Conservation (phyloP, 306 rosid genomes). For the Lablab purpureus region DNA sequence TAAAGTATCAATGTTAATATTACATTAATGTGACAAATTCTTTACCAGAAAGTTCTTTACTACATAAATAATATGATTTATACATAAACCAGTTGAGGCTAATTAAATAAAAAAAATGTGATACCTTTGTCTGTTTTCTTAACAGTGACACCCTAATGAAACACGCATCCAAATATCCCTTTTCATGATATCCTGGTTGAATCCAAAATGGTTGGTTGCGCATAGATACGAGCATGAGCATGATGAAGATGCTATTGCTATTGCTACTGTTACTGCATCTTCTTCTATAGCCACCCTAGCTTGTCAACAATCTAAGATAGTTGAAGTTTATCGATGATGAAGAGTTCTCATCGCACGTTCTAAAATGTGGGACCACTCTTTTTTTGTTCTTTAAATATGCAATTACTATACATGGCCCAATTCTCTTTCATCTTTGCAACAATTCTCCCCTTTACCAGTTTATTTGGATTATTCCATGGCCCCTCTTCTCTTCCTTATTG, state of each 20-base stretch:
- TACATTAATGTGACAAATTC: too few relatives aligned
- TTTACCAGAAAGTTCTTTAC: too few relatives aligned
- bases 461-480: constrained; percentile 58
- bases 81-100: background rate
- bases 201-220: constrained; percentile 52
- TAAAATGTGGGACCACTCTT: constrained; percentile 55
- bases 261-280: constrained; percentile 32
- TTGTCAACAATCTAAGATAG: constrained; percentile 50
- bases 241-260: constrained; percentile 50
- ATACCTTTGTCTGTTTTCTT: too few relatives aligned
- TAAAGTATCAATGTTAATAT: too few relatives aligned
- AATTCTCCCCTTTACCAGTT: constrained; percentile 56
- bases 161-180: constrained; percentile 49
- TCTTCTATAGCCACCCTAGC: constrained; percentile 13
- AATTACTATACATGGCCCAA: constrained; percentile 60
- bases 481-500: constrained; percentile 51
- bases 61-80: too few relatives aligned
- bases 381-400: constrained; percentile 57
- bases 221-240: constrained; percentile 54
- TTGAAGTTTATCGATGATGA: background rate
- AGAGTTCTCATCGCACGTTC: constrained; percentile 32
- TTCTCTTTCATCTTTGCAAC: constrained; percentile 51
- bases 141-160: constrained; percentile 38
- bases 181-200: constrained; percentile 63
- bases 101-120: background rate